phyloP scores from a whole-genome alignment of 2,329 filamentous ascomycete species.

The Alternaria sp. region DNA sequence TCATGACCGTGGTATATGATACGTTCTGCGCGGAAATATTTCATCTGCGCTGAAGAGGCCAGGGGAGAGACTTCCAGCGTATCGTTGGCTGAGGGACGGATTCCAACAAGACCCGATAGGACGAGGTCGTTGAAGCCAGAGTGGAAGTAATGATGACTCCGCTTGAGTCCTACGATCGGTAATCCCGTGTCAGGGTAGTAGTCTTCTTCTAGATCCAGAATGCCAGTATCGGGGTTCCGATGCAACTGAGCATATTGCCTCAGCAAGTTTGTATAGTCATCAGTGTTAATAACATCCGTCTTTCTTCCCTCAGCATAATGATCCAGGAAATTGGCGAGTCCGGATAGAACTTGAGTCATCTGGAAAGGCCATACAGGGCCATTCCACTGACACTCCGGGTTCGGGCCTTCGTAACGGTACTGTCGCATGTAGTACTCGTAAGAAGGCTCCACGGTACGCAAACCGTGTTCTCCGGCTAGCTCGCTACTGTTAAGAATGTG shows the following conservation, averaged over 20 bases:
- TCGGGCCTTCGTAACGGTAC: conserved; percentile 51
- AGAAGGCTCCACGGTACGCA: conserved; percentile 55
- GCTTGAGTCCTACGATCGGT: conserved; percentile 54
- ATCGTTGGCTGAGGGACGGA: conserved; percentile 52
- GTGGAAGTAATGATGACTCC: conserved; percentile 58
- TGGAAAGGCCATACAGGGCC: conserved; percentile 57
- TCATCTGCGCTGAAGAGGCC: conserved; percentile 39
- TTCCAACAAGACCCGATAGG: conserved; percentile 54
- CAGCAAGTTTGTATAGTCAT: conserved; percentile 51
- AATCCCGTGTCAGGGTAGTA: conserved; percentile 55
- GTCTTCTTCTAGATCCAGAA: conserved; percentile 54
- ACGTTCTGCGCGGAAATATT: conserved; percentile 54
- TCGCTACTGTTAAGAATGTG: conserved; percentile 49
- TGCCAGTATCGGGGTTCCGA: conserved; percentile 44
- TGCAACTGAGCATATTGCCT: conserved; percentile 53
- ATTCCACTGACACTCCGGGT: conserved; percentile 57
- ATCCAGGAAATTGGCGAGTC: conserved; percentile 55
- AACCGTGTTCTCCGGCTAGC: conserved; percentile 47
- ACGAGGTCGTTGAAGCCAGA: conserved; percentile 55
- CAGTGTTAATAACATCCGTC: conserved; percentile 31
- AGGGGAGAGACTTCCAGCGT: conserved; percentile 54
- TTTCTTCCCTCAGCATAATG: conserved; percentile 46
- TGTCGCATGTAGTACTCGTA: conserved; percentile 58
- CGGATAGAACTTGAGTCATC: conserved; percentile 53
- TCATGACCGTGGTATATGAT: conserved; percentile 55